Evolutionary conservation across 345 rosid species (phyloP), one percentile per base, ranked within the genome.

Genomic region (Linum usitatissimum): DNA sequence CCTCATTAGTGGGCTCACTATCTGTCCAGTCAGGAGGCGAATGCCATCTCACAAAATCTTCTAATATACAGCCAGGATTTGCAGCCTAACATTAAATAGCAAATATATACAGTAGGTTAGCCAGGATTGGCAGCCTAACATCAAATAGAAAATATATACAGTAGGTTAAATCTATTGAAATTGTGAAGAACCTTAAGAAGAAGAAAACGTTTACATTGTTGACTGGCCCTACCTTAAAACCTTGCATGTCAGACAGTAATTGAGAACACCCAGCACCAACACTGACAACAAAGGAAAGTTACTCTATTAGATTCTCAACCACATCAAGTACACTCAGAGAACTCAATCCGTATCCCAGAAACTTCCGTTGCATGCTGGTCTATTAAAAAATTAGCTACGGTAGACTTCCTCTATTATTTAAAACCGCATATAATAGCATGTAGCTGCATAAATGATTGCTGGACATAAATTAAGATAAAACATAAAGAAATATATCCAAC

Each of bases 191-290:
- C 10, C 10, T 54, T 31, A 61, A 65, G 63, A 55, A 9, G 48
- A 39, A 66, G 10, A 51, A 42, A 64, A 53, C 23, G 40, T 34
- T 54, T 59, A 36, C 23, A n/a, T 57, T 58, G 9, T 15, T 62
- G 61, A 66, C 57, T 42, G 15, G 49, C 14, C 55, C 63, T 71
- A 93, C 97, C 99, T 90, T 90, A 78, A 90, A 93, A 75, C 97
- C 99, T 74, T 93, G 99, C 99, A 93, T 93, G 83, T 93, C 99
- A 66, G 97, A 93, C 48, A 90, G 84, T 70, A 93, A 95, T 75
- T 86, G 99, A 78, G 99, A 93, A 76, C 99, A 90, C 54, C 96
- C 99, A 80, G 97, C 99, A 71, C 99, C 99, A 69, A 93, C 87
- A 78, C 99, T 93, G 82, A 72, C 56, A 72, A 77, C 20, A 70